Base-by-base conservation (phyloP, 441 rosid genomes). In the Omphalea diandra region DNA sequence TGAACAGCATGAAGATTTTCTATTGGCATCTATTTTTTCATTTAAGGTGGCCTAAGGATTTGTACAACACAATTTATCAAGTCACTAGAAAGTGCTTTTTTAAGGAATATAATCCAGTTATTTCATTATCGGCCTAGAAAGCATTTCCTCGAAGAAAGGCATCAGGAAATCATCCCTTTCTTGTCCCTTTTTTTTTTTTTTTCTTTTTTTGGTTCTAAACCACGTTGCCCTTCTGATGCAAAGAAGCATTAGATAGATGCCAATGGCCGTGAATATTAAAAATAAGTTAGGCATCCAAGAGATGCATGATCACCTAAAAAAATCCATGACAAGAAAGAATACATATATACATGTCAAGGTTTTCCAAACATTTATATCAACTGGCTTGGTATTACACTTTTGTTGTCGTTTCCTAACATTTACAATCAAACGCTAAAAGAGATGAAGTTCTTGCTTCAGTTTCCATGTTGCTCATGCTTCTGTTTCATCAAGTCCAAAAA, bases 391-490 rank as follows among this genome's bases (percentile, higher is more conserved):
- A n/a, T n/a, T n/a, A n/a, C n/a, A n/a, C n/a, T n/a, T n/a, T n/a
- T n/a, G n/a, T n/a, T n/a, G n/a, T n/a, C n/a, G n/a, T 79, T 50
- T 26, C 60, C 56, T 29, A 54, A 69, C 57, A 71, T 58, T 68
- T 54, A 46, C 71, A 61, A 72, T 63, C 64, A 68, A 18, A 5
- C n/a, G n/a, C 27, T 3, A 15, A 60, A 75, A 50, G 77, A 82
- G 53, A 87, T 83, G 88, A 86, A 82, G 83, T 73, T 85, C 80
- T 52, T 81, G 80, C 63, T 80, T 64, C 81, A 82, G 71, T 50
- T 83, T 63, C 88, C 83, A 60, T 75, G 87, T 14, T 84, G 87
- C 77, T 76, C 93, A 3, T 88, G 91, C 72, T 88, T 90, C 87
- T 86, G 94, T 84, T 82, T 81, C 81, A 36, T 79, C 77, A 83